Percentiles rank a stretch among this genome's conserved stretches.
Conservation (phyloP, 2,329 filamentous ascomycete genomes). For the Fusarium sp. region DNA sequence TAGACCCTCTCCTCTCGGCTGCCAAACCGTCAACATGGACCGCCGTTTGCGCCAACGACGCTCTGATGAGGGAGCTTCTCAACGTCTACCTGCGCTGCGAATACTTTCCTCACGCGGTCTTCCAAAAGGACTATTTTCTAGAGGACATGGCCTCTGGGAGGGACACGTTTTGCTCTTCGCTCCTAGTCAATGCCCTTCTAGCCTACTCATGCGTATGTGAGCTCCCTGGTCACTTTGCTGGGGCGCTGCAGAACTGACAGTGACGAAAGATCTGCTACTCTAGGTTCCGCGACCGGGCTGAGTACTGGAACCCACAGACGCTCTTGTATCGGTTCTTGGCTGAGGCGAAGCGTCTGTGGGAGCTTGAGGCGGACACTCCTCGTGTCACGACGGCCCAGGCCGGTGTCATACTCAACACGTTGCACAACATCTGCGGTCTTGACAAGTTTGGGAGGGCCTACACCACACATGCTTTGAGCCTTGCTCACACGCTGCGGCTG, state of each 20-base stretch:
- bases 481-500: background rate
- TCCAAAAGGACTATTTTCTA: background rate
- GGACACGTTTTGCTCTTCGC: background rate
- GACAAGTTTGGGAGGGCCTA: background rate
- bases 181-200: background rate
- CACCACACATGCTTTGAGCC: background rate
- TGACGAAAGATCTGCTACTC: background rate
- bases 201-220: background rate
- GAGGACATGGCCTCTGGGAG: background rate
- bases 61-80: background rate
- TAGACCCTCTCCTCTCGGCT: background rate
- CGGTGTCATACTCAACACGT: background rate
- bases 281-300: background rate
- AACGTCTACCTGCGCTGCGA: background rate
- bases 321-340: background rate
- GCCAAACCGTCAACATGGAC: background rate
- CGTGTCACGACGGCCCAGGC: background rate
- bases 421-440: background rate
- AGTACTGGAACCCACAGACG: background rate
- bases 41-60: background rate
- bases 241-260: background rate
- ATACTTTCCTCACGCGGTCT: background rate
- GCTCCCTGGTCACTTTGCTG: background rate
- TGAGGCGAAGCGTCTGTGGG: background rate
- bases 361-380: background rate